A percentile compares a stretch with the other conserved stretches of the same genome.
Evolutionary conservation across 805 yeast species (phyloP).

Genomic region (Tetrapisispora iriomotensis): DNA sequence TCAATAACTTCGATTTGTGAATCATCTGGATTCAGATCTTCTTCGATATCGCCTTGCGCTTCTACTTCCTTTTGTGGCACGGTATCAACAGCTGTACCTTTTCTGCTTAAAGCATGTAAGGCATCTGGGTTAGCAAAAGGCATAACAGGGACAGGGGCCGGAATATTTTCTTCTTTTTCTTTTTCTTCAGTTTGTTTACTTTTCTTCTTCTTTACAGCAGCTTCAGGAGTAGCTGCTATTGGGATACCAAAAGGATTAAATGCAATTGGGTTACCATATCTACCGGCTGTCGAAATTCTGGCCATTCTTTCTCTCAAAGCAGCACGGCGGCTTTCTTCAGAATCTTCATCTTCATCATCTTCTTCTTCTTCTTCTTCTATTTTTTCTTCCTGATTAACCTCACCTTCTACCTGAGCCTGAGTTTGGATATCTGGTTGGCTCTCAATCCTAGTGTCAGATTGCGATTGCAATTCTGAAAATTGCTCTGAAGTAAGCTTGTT

Average conservation of each 20-base stretch:
- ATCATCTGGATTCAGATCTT: not conserved
- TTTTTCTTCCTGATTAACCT: slow-evolving; percentile 13
- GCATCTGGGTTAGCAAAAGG: slow-evolving; percentile 39
- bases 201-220: slow-evolving; percentile 18
- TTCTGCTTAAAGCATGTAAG: slow-evolving; percentile 18
- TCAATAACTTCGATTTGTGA: not conserved
- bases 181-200: slow-evolving; percentile 15
- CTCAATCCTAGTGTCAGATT: too few species aligned
- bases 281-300: slow-evolving; percentile 75
- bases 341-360: slow-evolving; percentile 54
- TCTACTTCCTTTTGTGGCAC: not conserved
- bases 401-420: slow-evolving; percentile 23
- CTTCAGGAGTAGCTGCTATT: slow-evolving; percentile 14
- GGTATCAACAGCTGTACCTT: slow-evolving; percentile 8
- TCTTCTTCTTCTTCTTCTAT: slow-evolving; percentile 41
- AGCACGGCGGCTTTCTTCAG: slow-evolving; percentile 64
- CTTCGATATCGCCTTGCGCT: not conserved
- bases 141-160: slow-evolving; percentile 41
- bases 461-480: too few species aligned
- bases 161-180: slow-evolving; percentile 7
- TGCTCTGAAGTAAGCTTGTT: too few species aligned
- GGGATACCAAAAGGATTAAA: slow-evolving; percentile 36
- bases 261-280: slow-evolving; percentile 45
- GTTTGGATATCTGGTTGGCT: slow-evolving; percentile 10
- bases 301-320: slow-evolving; percentile 91